phyloP scores from a whole-genome alignment of 2,329 filamentous ascomycete species.

The Lasiodiplodia citricola region DNA sequence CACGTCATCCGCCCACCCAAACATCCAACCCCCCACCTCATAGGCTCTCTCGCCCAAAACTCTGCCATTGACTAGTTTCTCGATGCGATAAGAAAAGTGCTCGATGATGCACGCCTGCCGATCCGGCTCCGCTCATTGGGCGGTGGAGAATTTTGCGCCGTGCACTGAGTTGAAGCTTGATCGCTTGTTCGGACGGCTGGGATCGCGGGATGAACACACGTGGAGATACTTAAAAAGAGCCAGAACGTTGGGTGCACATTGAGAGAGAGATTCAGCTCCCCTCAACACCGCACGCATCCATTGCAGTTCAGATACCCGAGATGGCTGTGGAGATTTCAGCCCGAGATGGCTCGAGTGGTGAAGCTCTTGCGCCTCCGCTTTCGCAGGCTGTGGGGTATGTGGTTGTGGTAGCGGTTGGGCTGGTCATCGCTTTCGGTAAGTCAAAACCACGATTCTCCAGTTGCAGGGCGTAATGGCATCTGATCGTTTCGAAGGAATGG shows the following conservation, averaged over 20 bases:
- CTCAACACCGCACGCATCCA: neutral
- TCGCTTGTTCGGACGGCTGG: neutral
- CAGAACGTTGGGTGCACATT: neutral
- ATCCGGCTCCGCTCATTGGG: neutral
- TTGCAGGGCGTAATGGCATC: neutral
- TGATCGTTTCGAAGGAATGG: slow-evolving; percentile 45
- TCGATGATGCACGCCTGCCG: neutral
- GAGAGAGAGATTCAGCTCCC: neutral
- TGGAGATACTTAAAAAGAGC: neutral
- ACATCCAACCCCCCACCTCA: neutral
- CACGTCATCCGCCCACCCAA: neutral
- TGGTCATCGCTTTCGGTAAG: slow-evolving; percentile 48
- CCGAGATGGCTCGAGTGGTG: neutral
- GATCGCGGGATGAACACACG: neutral
- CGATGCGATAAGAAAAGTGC: neutral
- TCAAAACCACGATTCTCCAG: neutral
- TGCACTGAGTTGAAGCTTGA: neutral
- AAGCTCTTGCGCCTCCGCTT: slow-evolving; percentile 32
- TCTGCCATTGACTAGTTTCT: neutral
- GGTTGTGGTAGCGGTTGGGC: slow-evolving; percentile 49
- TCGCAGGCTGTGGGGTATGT: slow-evolving; percentile 49
- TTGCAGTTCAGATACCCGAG: neutral
- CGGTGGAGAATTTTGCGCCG: neutral
- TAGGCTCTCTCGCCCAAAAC: neutral
- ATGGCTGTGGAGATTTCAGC: slow-evolving; percentile 5